Base-by-base conservation (phyloP, 495 filamentous ascomycete genomes). In the Penicillium soppii region DNA sequence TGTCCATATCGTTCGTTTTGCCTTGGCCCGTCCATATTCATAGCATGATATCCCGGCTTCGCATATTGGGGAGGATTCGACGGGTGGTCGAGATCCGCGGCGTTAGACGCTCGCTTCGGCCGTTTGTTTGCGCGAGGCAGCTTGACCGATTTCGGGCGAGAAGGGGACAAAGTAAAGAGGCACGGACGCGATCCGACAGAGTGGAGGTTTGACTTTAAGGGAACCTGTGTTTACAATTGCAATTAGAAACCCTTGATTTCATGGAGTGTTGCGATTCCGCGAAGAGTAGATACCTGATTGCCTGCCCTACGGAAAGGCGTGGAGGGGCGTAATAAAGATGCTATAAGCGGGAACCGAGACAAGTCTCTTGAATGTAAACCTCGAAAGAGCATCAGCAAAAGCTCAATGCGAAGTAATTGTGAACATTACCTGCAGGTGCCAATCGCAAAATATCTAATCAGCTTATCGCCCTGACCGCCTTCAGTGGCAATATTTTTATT, bases 401-500 rank as follows among this genome's bases (percentile, higher is more conserved):
- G 27, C 29, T 25, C 40, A 23, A 40, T 9, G 13, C 23, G 32
- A 32, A 23, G 26, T 41, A 16, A 35, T 7, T 17, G 30, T n/a
- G 38, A 37, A 17, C 42, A 38, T 46, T 32, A 53, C 30, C 45
- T 16, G 30, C 21, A 26, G 43, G 32, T 33, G 30, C 22, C 36
- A 23, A 51, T 49, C 47, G 26, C 47, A 41, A 59, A 56, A 47
- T 52, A 40, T 49, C 64, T 58, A 56, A 52, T 66, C 63, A 54
- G 47, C 38, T 66, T 66, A 66, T 66, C 60, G 44, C 10, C 0
- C 17, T 59, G 47, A 62, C 58, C 61, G 61, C 61, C 58, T 16
- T 7, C 12, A 1, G 3, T 32, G 59, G 61, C 61, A 62, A 53
- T 65, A 64, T 50, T 60, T 61, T 62, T 52, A 26, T 61, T 61